These are phyloP conservation scores for Phoma herbarum DNA, from an alignment of 2,329 filamentous ascomycete genomes.

Conservation along the genomic window DNA sequence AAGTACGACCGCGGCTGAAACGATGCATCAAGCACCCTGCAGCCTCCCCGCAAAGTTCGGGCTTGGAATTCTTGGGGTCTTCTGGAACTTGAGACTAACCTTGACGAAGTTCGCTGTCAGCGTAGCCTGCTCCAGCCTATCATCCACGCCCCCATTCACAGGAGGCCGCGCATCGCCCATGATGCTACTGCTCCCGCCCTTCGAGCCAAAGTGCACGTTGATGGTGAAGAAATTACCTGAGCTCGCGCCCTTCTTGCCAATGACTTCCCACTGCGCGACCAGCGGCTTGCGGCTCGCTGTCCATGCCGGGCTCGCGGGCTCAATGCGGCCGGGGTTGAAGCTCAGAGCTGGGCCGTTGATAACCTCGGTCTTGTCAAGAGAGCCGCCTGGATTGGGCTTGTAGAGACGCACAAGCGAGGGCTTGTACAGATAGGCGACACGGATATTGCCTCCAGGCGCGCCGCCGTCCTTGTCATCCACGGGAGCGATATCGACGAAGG, in stretches of 20 bases:
- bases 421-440: slow-evolving; percentile 74
- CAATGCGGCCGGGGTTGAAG: slow-evolving; percentile 75
- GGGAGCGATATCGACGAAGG: slow-evolving; percentile 68
- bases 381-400: slow-evolving; percentile 65
- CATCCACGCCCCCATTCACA: slow-evolving; percentile 69
- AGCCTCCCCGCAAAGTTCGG: slow-evolving; percentile 26
- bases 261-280: slow-evolving; percentile 70
- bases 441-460: slow-evolving; percentile 75
- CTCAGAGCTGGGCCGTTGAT: slow-evolving; percentile 66
- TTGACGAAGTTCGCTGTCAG: slow-evolving; percentile 60
- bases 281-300: slow-evolving; percentile 71
- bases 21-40: slow-evolving; percentile 23
- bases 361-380: slow-evolving; percentile 66
- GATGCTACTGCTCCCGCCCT: slow-evolving; percentile 70
- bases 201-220: slow-evolving; percentile 74
- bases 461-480: slow-evolving; percentile 70
- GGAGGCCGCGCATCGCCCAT: slow-evolving; percentile 73
- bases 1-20: slow-evolving; percentile 19
- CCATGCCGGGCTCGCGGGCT: slow-evolving; percentile 69
- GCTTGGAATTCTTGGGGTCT: slow-evolving; percentile 10
- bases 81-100: slow-evolving; percentile 31
- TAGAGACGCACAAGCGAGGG: slow-evolving; percentile 66
- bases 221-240: slow-evolving; percentile 68
- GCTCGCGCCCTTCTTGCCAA: slow-evolving; percentile 59
- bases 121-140: slow-evolving; percentile 65